A percentile compares a stretch with the other conserved stretches of the same genome.
These are phyloP conservation scores for Epichloe baconii DNA, from an alignment of 2,329 filamentous ascomycete species.

Conservation along the genomic window DNA sequence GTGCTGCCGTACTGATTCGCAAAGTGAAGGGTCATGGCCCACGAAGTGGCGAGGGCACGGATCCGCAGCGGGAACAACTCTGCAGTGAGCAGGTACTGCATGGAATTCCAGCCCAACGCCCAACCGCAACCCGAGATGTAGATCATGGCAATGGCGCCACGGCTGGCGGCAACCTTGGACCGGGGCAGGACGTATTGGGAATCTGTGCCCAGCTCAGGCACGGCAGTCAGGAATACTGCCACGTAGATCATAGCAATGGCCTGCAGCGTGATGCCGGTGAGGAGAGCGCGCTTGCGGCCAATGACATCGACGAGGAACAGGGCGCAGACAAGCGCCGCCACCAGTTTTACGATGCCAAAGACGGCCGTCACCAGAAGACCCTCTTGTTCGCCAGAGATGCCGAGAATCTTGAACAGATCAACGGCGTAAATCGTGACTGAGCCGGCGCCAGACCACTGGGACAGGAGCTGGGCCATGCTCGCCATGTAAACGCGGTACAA, in stretches of 20 bases:
- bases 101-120: constrained; percentile 61
- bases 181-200: constrained; percentile 33
- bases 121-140: constrained; percentile 57
- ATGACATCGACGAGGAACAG: constrained; percentile 70
- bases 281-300: constrained; percentile 56
- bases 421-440: constrained; percentile 67
- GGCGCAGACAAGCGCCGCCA: constrained; percentile 53
- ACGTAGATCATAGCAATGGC: constrained; percentile 49
- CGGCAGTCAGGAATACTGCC: constrained; percentile 46
- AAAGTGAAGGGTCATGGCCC: constrained; percentile 70
- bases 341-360: constrained; percentile 63
- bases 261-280: constrained; percentile 47
- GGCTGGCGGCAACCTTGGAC: constrained; percentile 41
- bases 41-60: constrained; percentile 54
- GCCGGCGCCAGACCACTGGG: constrained; percentile 61
- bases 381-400: constrained; percentile 53
- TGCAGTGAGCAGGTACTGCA: constrained; percentile 67
- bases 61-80: constrained; percentile 67
- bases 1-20: constrained; percentile 68
- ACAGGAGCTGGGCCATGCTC: constrained; percentile 55
- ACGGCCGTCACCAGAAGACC: constrained; percentile 61
- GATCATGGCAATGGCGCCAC: constrained; percentile 60
- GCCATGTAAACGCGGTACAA: constrained; percentile 60
- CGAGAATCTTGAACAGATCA: constrained; percentile 59
- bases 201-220: constrained; percentile 42